Percentiles rank a stretch among this genome's conserved stretches.
Evolutionary conservation across 2,329 filamentous ascomycete genomes (phyloP).

Genomic region (Diaporthe sp.): DNA sequence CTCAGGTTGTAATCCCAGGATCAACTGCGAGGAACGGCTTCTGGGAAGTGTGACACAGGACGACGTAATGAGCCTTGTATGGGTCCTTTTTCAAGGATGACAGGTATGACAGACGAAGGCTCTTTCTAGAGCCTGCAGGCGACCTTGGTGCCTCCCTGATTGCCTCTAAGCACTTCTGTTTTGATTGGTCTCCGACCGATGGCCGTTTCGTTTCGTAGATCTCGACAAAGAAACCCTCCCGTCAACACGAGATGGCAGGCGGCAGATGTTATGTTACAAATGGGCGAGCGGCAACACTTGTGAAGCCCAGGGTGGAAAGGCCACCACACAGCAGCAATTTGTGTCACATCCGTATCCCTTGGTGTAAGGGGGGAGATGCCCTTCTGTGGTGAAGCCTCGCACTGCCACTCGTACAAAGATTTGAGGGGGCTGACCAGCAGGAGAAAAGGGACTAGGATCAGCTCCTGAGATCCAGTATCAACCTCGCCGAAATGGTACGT

Average conservation of each 20-base stretch:
- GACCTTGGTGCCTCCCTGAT: background rate
- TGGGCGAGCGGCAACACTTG: background rate
- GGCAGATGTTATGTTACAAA: background rate
- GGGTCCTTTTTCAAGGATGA: background rate
- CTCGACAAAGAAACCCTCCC: constrained; percentile 8
- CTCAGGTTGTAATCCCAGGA: background rate
- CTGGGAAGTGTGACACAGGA: constrained; percentile 4
- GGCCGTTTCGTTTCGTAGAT: constrained; percentile 33
- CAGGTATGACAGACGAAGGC: background rate
- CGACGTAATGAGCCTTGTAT: constrained; percentile 8
- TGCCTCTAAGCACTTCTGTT: too few species aligned
- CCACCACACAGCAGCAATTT: constrained; percentile 15
- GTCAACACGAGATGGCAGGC: constrained; percentile 34
- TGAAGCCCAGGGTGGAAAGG: background rate
- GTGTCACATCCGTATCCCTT: constrained; percentile 33
- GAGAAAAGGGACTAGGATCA: background rate
- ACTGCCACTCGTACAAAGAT: background rate
- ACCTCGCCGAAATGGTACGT: background rate
- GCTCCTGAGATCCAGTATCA: constrained; percentile 20
- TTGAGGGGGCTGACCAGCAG: background rate
- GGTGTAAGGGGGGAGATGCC: background rate
- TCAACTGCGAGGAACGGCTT: background rate
- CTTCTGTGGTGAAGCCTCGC: background rate
- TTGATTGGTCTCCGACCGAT: constrained; percentile 24
- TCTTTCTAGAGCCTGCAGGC: background rate